Evolutionary conservation across 2,329 filamentous ascomycete species (phyloP).

Genomic region (Hysterium pulicare): DNA sequence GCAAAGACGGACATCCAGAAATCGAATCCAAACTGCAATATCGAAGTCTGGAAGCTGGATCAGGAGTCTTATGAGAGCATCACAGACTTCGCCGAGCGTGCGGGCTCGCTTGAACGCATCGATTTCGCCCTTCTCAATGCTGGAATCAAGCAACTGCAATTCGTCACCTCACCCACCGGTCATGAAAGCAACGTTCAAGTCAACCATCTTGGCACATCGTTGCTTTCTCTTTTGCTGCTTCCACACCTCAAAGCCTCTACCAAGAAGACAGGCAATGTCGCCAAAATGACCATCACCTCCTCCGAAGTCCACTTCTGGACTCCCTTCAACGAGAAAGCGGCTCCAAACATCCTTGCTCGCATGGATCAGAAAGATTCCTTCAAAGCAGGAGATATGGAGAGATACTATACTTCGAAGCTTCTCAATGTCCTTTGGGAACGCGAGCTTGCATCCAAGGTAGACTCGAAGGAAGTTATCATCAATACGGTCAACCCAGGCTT

Average conservation of each 20-base stretch:
- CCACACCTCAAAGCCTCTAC: conserved; percentile 43
- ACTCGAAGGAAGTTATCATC: conserved; percentile 12
- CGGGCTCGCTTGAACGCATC: conserved; percentile 37
- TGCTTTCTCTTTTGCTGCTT: conserved; percentile 22
- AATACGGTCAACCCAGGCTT: conserved; percentile 20
- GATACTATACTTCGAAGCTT: conserved; percentile 18
- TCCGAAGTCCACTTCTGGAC: conserved; percentile 33
- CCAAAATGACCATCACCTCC: conserved; percentile 46
- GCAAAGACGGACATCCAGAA: conserved; percentile 40
- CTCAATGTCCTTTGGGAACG: conserved; percentile 14
- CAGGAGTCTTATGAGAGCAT: conserved; percentile 47
- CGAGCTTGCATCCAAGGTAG: conserved; percentile 10
- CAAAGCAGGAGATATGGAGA: conserved; percentile 6
- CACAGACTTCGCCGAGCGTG: conserved; percentile 38
- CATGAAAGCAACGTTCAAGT: conserved; percentile 43
- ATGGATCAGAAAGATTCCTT: conserved; percentile 16
- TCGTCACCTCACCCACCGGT: conserved; percentile 38
- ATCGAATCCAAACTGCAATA: conserved; percentile 28
- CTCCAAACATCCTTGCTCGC: conserved; percentile 9
- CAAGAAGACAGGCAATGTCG: conserved; percentile 19
- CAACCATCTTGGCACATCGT: conserved; percentile 16
- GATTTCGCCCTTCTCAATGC: conserved; percentile 47
- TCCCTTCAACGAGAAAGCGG: conserved; percentile 14
- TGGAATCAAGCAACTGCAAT: conserved; percentile 33
- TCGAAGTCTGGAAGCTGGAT: conserved; percentile 47